A percentile compares a stretch with the other conserved stretches of the same genome.
phyloP scores from a whole-genome alignment of 352 stramenopile genomes.

The Phytophthora pisi region DNA sequence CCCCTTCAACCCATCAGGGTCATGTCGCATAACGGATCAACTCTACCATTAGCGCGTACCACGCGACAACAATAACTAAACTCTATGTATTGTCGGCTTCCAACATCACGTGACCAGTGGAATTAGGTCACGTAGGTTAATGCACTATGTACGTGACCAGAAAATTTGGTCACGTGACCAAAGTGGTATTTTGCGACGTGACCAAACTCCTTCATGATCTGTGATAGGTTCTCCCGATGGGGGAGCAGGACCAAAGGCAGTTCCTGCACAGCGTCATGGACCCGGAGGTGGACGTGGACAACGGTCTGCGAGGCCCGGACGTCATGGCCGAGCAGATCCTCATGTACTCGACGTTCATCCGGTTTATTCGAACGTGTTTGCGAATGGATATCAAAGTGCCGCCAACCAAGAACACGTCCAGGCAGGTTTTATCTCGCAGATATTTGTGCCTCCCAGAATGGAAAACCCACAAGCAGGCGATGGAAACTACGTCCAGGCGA shows the following conservation, averaged over 20 bases:
- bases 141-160: too few relatives aligned
- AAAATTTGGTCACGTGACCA: too few relatives aligned
- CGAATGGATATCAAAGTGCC: conserved; percentile 1
- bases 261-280: conserved; percentile 52
- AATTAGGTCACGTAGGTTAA: too few relatives aligned
- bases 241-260: conserved; percentile 28
- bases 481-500: conserved; percentile 6
- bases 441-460: not conserved
- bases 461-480: not conserved
- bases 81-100: too few relatives aligned
- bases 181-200: too few relatives aligned
- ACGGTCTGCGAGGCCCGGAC: conserved; percentile 33
- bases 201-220: too few relatives aligned
- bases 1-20: too few relatives aligned
- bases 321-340: conserved; percentile 47
- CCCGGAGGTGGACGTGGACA: conserved; percentile 37
- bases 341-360: conserved; percentile 49
- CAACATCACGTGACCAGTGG: too few relatives aligned
- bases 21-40: too few relatives aligned
- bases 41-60: too few relatives aligned
- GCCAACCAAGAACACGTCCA: not conserved
- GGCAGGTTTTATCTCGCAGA: conserved; percentile 8
- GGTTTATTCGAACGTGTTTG: conserved; percentile 36
- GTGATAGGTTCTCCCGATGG: too few relatives aligned
- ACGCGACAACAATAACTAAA: too few relatives aligned